Base-by-base conservation (phyloP, 1,139 yeast genomes). In the Candida gigantensis region DNA sequence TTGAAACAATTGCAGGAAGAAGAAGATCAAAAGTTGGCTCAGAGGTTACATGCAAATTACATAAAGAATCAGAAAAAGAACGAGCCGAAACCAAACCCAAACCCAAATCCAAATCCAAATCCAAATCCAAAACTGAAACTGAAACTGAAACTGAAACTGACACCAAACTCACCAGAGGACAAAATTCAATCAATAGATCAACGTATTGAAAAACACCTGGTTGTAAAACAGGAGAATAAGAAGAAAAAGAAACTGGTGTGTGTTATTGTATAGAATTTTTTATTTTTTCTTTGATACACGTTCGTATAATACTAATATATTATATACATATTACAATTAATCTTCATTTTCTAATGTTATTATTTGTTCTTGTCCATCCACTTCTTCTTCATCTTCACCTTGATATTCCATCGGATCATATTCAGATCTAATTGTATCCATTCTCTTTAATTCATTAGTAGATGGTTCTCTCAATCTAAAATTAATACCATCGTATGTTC, bases 361-460 rank as follows among this genome's bases (percentile, higher is more conserved):
- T n/a, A n/a, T n/a, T n/a, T n/a, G n/a, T n/a, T 44, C 55, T 3
- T 45, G 46, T 13, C 49, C 52, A 2, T 49, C 58, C 10, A 55
- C 61, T 7, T 42, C 44, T 7, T 52, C 74, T 25, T 65, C 75
- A 25, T 73, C 79, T 39, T 73, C 74, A n/a, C 66, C 74, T 51
- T 73, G 78, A 46, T 74, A 79, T 50, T 79, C 82, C 72, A 85
- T 83, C 34, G 95, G 92, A 62, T 86, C 95, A 52, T 67, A 86
- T 45, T 72, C 77, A 29, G 85, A 78, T 62, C 95, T 74, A 26
- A 71, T 58, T 40, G 72, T 73, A 57, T 87, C 95, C 70, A 90
- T 76, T 39, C 65, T 68, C 47, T 77, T 77, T 48, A 81, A 69
- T 57, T 87, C 95, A 35, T 71, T 73, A 5, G 85, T 79, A 13